phyloP scores from a whole-genome alignment of 208 protist genomes.

The Giardia duodenalis region DNA sequence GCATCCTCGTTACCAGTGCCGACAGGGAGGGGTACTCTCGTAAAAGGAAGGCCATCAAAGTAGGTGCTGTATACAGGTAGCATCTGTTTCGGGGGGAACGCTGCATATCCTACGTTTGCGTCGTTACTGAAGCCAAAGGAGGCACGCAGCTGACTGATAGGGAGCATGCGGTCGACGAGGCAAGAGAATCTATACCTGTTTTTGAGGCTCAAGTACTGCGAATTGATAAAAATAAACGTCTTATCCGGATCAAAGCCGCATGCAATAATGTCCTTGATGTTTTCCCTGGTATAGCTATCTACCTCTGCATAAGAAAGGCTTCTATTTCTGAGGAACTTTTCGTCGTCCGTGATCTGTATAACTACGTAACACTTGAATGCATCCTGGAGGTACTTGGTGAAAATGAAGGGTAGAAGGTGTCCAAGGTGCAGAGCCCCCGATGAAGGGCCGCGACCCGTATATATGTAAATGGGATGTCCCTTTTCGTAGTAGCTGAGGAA shows the following conservation, averaged over 20 bases:
- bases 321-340: constrained; percentile 84
- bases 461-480: constrained; percentile 80
- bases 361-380: constrained; percentile 82
- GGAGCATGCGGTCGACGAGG: background rate
- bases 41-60: constrained; percentile 13
- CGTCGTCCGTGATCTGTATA: constrained; percentile 97
- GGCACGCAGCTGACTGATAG: background rate
- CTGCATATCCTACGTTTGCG: background rate
- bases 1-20: background rate
- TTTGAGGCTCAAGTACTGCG: constrained; percentile 71
- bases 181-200: constrained; percentile 67
- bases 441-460: constrained; percentile 92
- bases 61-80: background rate
- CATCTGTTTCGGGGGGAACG: constrained; percentile 28
- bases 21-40: background rate
- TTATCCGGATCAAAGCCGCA: constrained; percentile 83
- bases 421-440: constrained; percentile 83
- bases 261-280: constrained; percentile 93
- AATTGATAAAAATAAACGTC: constrained; percentile 97
- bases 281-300: constrained; percentile 23
- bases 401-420: constrained; percentile 91
- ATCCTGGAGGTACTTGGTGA: constrained; percentile 92
- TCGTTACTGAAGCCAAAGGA: constrained; percentile 3
- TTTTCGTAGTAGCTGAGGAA: constrained; percentile 69
- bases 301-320: constrained; percentile 16